Evolutionary conservation across 2,329 filamentous ascomycete species (phyloP).

Genomic region (Oidium heveae): DNA sequence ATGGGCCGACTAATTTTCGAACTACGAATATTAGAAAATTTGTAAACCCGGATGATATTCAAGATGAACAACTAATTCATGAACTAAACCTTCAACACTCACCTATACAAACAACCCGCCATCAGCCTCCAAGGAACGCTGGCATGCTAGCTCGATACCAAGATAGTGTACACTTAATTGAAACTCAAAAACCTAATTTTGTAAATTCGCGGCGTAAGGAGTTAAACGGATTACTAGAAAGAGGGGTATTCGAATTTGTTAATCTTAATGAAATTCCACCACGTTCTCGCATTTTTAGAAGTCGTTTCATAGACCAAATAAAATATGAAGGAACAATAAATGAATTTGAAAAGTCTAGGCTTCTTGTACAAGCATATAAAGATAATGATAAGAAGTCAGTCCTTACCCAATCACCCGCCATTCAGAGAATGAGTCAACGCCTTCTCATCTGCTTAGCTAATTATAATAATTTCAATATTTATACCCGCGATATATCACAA

Average conservation of each 20-base stretch:
- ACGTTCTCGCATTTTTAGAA: constrained; percentile 1
- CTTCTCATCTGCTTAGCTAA: constrained; percentile 2
- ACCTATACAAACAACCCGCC: neutral
- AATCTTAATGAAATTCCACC: neutral
- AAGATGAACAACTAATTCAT: neutral
- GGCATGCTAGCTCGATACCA: neutral
- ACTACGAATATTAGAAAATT: neutral
- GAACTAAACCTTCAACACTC: neutral
- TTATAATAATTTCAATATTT: neutral
- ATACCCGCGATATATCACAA: too few species aligned
- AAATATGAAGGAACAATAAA: constrained; percentile 2
- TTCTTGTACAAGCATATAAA: constrained; percentile 3
- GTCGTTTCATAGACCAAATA: constrained; percentile 3
- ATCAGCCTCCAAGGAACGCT: neutral
- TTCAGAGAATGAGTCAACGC: constrained; percentile 2
- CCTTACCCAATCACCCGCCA: constrained; percentile 4
- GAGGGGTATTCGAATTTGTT: too few species aligned
- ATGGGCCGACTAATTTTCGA: too few species aligned
- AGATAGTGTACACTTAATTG: neutral
- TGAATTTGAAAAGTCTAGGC: neutral
- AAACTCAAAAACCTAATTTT: neutral
- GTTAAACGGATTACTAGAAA: too few species aligned
- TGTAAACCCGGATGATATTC: too few species aligned
- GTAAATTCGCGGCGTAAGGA: neutral
- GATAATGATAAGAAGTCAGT: constrained; percentile 2